Evolutionary conservation across 2,329 filamentous ascomycete genomes (phyloP), one percentile per base, ranked within the genome.

Genomic region (Epichloe hybrida): DNA sequence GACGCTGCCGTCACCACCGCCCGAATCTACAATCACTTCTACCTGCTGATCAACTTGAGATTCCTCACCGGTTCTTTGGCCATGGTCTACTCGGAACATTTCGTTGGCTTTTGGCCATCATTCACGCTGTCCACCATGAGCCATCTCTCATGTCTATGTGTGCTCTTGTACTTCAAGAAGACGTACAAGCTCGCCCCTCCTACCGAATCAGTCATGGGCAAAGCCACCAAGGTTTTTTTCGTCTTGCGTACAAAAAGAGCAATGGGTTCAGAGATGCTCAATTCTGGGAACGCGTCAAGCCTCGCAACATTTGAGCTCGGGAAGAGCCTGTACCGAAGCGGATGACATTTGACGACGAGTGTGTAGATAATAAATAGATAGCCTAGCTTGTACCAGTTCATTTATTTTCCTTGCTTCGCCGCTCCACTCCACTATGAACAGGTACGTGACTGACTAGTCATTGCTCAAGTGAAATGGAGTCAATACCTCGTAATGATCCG

Each of bases 261-360:
- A 73, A 78, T 53, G 69, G 72, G 49, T 70, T 71, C 6, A 70
- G 71, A 13, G 44, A 46, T 23, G 13, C 44, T 13, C 31, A 46
- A 13, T 50, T 23, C 65, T 89, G 84, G 81, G 77, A 86, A 38
- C 69, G 69, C 8, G 80, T 83, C 53, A 87, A 86, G 71, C 85
- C 84, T 1, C 84, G 78, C 56, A 68, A 69, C n/a, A 75, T 85
- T 39, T 70, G 45, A 17, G 45, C 72, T 21, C 69, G 73, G 41
- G 67, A 67, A 20, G 66, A 68, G 46, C 79, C 77, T 38, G 45
- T 46, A 34, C 84, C 81, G 0, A 56, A 58, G 1, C 88, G 83
- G 83, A 89, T 89, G 82, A 84, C 77, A 2, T 88, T 88, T 58
- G 84, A 89, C 55, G 86, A 90, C 57, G 77, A 77, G 2, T 27